Conservation (phyloP, 306 rosid species). For the Castanea sativa region DNA sequence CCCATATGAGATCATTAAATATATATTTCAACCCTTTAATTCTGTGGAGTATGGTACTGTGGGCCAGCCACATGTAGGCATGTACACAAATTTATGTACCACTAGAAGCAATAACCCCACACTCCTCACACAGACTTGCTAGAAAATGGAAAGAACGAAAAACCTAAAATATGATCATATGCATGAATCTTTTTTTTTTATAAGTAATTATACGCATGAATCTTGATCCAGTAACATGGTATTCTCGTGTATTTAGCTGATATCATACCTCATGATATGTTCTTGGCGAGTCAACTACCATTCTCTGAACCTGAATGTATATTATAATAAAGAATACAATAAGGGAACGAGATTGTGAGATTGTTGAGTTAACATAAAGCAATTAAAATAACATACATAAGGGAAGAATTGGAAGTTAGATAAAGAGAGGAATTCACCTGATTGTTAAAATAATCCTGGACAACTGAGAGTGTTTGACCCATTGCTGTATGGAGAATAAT, state of each 20-base stretch:
- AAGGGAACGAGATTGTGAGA: conserved; percentile 23
- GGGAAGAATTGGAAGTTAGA: conserved; percentile 14
- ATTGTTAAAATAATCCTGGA: conserved; percentile 90
- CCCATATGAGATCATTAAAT: not conserved
- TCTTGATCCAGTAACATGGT: conserved; percentile 13
- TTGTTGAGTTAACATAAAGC: conserved; percentile 4
- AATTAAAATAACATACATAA: not conserved
- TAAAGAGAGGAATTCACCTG: conserved; percentile 45
- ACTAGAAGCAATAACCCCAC: not conserved
- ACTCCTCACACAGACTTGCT: conserved; percentile 1
- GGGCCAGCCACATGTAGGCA: not conserved
- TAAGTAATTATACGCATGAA: not conserved
- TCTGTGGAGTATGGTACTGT: not conserved
- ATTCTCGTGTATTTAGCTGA: conserved; percentile 15
- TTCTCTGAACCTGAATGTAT: conserved; percentile 66
- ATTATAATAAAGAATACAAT: conserved; percentile 24
- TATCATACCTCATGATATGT: conserved; percentile 85
- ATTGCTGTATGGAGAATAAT: conserved; percentile 80
- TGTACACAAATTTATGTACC: not conserved
- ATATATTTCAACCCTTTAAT: not conserved
- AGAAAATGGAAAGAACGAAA: not conserved
- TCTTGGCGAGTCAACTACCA: conserved; percentile 94
- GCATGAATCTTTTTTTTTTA: too few species aligned
- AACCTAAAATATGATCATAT: conserved; percentile 12
- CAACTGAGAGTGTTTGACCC: conserved; percentile 98